These are phyloP conservation scores for Saccharomycopsis fibuligera DNA, from an alignment of 805 yeast genomes.

Conservation along the genomic window DNA sequence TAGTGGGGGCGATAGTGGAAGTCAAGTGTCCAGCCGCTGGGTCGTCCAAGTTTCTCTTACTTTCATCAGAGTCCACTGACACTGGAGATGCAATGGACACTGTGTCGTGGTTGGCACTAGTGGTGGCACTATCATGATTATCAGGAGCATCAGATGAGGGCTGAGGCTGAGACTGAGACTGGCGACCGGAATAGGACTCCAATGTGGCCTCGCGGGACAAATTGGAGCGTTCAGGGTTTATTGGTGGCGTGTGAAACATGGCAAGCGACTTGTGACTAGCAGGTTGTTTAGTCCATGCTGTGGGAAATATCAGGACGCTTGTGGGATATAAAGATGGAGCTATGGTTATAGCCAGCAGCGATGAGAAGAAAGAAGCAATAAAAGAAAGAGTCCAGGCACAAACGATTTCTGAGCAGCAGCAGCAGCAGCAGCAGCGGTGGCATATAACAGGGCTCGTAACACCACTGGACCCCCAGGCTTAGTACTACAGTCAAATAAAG, in stretches of 20 bases:
- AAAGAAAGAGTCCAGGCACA: too few species aligned
- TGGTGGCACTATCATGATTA: background rate
- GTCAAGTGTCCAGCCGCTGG: background rate
- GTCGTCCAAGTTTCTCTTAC: background rate
- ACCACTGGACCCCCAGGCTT: too few species aligned
- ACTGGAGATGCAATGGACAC: background rate
- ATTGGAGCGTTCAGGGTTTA: constrained; percentile 14
- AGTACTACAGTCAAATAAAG: too few species aligned
- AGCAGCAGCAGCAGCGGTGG: too few species aligned
- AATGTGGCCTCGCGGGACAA: constrained; percentile 10
- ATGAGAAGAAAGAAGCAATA: too few species aligned
- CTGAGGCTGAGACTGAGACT: background rate
- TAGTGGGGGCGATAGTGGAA: background rate
- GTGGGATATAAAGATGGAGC: too few species aligned
- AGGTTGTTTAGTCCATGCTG: too few species aligned
- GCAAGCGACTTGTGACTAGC: background rate
- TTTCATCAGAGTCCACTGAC: too few species aligned
- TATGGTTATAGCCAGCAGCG: too few species aligned
- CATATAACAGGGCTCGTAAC: too few species aligned
- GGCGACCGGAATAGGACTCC: constrained; percentile 13
- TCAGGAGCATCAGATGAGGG: background rate
- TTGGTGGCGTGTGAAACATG: constrained; percentile 22
- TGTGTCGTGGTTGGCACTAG: background rate
- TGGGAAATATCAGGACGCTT: too few species aligned
- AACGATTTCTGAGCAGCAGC: too few species aligned